Evolutionary conservation across 257 asterid genomes (phyloP).

Genomic region (Salvia splendens): DNA sequence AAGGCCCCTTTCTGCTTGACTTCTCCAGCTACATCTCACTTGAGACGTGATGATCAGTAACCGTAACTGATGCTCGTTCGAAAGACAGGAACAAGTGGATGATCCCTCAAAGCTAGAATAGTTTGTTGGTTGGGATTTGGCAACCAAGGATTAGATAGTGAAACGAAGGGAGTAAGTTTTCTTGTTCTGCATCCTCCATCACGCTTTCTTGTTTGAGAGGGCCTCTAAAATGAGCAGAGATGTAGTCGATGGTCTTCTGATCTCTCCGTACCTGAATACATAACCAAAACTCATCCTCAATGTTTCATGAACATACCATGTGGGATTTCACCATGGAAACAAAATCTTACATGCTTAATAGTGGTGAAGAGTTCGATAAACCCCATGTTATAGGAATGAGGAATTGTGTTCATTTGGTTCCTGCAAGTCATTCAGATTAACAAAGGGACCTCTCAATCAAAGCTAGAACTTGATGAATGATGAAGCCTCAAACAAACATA

Average conservation of each 20-base stretch:
- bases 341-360: constrained; percentile 43
- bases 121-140: constrained; percentile 35
- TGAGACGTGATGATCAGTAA: constrained; percentile 28
- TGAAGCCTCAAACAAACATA: too few species aligned
- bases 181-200: constrained; percentile 1
- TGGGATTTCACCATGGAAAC: not conserved
- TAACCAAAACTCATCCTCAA: not conserved
- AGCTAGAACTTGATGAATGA: too few species aligned
- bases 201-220: constrained; percentile 41
- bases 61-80: constrained; percentile 37
- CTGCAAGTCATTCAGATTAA: constrained; percentile 38
- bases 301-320: not conserved
- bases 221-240: constrained; percentile 40
- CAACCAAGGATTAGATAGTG: constrained; percentile 30
- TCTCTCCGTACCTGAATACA: constrained; percentile 55
- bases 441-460: too few species aligned
- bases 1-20: constrained; percentile 45
- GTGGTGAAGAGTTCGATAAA: constrained; percentile 63
- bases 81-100: constrained; percentile 54
- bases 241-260: constrained; percentile 50
- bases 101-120: constrained; percentile 65
- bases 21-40: constrained; percentile 34
- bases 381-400: constrained; percentile 68
- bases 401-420: constrained; percentile 59
- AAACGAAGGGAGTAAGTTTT: constrained; percentile 33